Percentiles rank a stretch among this genome's conserved stretches.
Evolutionary conservation across 2,329 filamentous ascomycete species (phyloP).

Genomic region (Aspergillus felis): DNA sequence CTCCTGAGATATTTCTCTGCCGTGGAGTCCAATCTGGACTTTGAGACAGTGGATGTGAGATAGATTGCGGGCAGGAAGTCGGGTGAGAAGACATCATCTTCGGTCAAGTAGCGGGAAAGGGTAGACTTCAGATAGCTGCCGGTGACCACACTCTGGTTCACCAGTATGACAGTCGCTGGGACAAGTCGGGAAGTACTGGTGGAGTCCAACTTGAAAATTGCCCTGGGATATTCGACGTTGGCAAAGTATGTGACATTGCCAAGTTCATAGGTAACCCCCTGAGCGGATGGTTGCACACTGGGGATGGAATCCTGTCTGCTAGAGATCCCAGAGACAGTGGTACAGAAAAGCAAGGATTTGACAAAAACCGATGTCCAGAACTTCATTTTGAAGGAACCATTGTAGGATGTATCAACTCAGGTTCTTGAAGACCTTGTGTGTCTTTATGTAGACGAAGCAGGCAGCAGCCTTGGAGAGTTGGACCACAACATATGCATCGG

Average conservation of each 20-base stretch:
- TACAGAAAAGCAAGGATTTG: neutral
- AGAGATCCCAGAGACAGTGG: neutral
- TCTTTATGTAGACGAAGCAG: neutral
- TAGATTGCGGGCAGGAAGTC: conserved; percentile 10
- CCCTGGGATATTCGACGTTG: conserved; percentile 1
- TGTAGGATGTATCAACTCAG: neutral
- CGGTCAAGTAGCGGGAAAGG: conserved; percentile 2
- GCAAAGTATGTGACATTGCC: conserved; percentile 4
- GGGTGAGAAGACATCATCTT: conserved; percentile 10
- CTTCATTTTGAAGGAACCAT: neutral
- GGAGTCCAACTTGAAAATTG: neutral
- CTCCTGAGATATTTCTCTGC: conserved; percentile 1
- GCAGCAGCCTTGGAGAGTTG: neutral
- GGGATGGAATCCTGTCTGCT: neutral
- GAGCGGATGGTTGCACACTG: neutral
- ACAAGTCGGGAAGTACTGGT: neutral
- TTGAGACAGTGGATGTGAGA: neutral
- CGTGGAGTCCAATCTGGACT: neutral
- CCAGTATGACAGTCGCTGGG: conserved; percentile 4
- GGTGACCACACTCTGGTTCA: conserved; percentile 6
- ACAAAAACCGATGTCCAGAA: neutral
- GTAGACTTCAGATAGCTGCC: neutral
- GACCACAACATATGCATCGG: no score
- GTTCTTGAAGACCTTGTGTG: neutral
- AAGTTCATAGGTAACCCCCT: conserved; percentile 2